Conservation (phyloP, 306 rosid species). For the Begonia loranthoides region DNA sequence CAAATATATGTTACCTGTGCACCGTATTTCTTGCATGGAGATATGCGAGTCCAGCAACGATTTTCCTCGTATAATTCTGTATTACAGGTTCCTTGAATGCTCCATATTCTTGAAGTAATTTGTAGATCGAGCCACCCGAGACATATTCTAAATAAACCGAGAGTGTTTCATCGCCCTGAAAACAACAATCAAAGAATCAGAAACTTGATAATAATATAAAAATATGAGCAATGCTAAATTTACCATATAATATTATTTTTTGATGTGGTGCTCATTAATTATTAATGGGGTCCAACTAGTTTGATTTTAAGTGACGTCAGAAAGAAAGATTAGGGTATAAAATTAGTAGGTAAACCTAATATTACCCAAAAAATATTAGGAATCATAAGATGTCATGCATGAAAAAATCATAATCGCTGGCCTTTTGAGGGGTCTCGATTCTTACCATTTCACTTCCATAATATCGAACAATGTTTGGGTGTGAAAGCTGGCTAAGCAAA, state of each 20-base stretch:
- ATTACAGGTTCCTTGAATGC: constrained; percentile 81
- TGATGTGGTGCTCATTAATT: no score
- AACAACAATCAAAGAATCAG: not conserved
- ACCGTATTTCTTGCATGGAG: constrained; percentile 88
- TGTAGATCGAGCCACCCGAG: constrained; percentile 95
- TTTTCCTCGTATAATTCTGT: constrained; percentile 84
- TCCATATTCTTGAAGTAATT: constrained; percentile 90
- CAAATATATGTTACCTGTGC: constrained; percentile 41
- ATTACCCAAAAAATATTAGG: no score
- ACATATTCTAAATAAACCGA: constrained; percentile 87
- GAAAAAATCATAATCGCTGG: no score
- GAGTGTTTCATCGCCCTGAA: constrained; percentile 64
- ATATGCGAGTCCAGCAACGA: constrained; percentile 89
- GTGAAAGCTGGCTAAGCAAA: constrained; percentile 74
- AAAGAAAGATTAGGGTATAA: no score
- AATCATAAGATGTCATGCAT: no score
- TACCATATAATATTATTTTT: no score
- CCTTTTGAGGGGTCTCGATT: not conserved
- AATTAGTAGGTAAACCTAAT: no score
- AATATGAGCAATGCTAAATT: no score
- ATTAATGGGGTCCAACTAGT: no score
- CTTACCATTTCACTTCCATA: constrained; percentile 92
- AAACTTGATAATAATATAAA: no score
- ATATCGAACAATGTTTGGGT: constrained; percentile 88
- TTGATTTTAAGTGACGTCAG: no score